Percentiles rank a stretch among this genome's conserved stretches.
Evolutionary conservation across 2,329 filamentous ascomycete genomes (phyloP).

Genomic region (Drechslerella coelobrocha): DNA sequence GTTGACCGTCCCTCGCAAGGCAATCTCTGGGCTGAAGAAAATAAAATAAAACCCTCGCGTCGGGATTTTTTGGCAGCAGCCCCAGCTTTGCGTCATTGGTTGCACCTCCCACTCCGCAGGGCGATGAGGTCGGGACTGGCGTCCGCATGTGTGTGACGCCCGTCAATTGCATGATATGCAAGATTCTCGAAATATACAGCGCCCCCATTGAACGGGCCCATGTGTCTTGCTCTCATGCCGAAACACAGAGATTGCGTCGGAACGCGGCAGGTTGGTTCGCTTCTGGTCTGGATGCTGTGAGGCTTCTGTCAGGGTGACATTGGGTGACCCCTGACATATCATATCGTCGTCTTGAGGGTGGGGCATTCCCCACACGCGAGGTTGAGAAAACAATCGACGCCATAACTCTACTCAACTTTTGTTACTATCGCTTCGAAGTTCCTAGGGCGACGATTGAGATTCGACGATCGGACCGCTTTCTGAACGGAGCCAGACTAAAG

Average conservation of each 20-base stretch:
- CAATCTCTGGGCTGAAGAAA: slow-evolving; percentile 39
- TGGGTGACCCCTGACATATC: neutral
- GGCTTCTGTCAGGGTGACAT: neutral
- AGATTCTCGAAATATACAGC: neutral
- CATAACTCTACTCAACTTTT: no score
- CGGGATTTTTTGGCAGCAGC: neutral
- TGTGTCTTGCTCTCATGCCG: no score
- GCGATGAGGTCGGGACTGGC: neutral
- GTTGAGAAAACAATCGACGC: neutral
- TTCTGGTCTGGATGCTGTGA: neutral
- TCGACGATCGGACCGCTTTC: no score
- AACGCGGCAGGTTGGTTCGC: neutral
- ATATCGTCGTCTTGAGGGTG: neutral
- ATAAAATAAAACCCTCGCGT: neutral
- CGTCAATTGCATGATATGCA: neutral
- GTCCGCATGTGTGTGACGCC: neutral
- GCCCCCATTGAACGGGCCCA: no score
- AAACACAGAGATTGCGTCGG: neutral
- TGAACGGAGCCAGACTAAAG: no score
- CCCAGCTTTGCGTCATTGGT: neutral
- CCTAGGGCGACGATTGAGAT: neutral
- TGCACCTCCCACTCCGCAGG: neutral
- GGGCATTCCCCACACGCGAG: neutral
- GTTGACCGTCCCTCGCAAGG: slow-evolving; percentile 8
- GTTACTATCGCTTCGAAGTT: neutral